Conservation (phyloP, 2,329 filamentous ascomycete species). For the Neophaeococcomyces aloes region DNA sequence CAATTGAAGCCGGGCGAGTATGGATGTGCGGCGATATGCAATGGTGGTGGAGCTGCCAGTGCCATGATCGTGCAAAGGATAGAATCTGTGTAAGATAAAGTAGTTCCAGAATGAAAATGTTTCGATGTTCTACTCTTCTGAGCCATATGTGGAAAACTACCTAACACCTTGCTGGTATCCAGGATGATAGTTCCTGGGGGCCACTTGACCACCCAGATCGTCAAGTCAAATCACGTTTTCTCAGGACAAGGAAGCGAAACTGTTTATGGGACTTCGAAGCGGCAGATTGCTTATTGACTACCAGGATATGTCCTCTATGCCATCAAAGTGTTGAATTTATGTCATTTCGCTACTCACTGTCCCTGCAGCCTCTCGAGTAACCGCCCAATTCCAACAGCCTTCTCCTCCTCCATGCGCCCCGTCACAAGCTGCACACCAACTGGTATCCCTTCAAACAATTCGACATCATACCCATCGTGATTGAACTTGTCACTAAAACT, state of each 20-base stretch:
- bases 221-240: no score
- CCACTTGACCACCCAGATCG: no score
- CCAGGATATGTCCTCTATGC: no score
- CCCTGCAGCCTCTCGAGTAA: slow-evolving; percentile 16
- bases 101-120: no score
- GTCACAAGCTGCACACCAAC: slow-evolving; percentile 28
- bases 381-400: slow-evolving; percentile 14
- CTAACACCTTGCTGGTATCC: slow-evolving; percentile 18
- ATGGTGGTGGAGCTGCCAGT: slow-evolving; percentile 85
- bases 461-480: slow-evolving; percentile 24
- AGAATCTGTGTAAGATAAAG: slow-evolving; percentile 30
- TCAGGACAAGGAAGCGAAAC: no score
- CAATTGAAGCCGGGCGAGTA: slow-evolving; percentile 89
- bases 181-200: no score
- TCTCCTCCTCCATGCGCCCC: slow-evolving; percentile 19
- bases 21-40: slow-evolving; percentile 91
- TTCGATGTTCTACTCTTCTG: no score
- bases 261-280: no score
- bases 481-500: slow-evolving; percentile 27
- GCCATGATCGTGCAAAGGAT: slow-evolving; percentile 84
- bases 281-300: no score
- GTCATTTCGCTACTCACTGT: slow-evolving; percentile 24
- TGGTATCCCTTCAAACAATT: slow-evolving; percentile 29
- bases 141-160: no score
- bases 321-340: no score